Evolutionary conservation across 139 green algal genomes (phyloP).

Genomic region (Cymbomonas tetramitiformis): DNA sequence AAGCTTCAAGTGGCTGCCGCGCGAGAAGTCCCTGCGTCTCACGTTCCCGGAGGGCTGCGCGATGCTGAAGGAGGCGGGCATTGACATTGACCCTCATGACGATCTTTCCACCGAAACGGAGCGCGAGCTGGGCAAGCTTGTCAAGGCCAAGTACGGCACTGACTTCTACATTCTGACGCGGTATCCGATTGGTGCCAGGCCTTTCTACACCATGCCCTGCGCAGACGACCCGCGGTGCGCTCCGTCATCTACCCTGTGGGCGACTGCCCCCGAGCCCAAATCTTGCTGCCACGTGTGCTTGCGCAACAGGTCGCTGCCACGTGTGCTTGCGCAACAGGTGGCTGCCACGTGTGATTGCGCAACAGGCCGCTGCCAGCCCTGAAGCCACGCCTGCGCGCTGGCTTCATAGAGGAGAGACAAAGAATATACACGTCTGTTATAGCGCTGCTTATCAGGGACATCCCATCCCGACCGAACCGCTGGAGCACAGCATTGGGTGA

Average conservation of each 20-base stretch:
- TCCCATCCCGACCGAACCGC: too few species aligned
- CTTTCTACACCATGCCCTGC: constrained; percentile 98
- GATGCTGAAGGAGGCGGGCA: constrained; percentile 62
- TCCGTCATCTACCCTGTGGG: too few species aligned
- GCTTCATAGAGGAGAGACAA: too few species aligned
- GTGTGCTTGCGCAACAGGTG: too few species aligned
- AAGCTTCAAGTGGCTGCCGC: constrained; percentile 51
- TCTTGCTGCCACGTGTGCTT: neutral
- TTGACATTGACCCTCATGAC: constrained; percentile 57
- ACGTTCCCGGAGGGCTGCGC: constrained; percentile 81
- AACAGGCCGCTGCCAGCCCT: too few species aligned
- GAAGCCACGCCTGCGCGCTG: too few species aligned
- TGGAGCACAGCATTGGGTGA: too few species aligned
- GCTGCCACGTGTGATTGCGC: too few species aligned
- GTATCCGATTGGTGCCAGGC: constrained; percentile 42
- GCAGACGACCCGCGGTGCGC: constrained; percentile 57
- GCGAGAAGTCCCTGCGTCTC: constrained; percentile 54
- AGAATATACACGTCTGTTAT: too few species aligned
- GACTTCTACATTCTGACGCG: constrained; percentile 91
- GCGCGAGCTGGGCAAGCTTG: constrained; percentile 64
- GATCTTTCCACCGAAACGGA: constrained; percentile 90
- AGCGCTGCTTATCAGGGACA: too few species aligned
- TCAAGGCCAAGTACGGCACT: constrained; percentile 84
- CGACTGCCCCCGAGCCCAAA: too few species aligned
- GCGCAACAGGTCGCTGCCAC: neutral